Evolutionary conservation across 495 filamentous ascomycete genomes (phyloP).

Genomic region (Trypethelium eluteriae): DNA sequence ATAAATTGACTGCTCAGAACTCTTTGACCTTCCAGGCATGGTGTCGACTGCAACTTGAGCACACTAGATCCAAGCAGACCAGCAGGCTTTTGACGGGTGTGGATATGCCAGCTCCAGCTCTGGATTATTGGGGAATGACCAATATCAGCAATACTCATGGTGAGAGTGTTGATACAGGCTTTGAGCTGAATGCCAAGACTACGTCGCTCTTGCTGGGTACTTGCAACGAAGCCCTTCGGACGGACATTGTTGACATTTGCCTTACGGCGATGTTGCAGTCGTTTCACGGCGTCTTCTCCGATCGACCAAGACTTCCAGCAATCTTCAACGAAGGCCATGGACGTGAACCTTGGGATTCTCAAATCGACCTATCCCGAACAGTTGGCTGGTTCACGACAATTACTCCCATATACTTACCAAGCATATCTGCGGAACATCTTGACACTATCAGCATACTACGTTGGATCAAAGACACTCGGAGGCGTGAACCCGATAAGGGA

Average conservation of each 20-base stretch:
- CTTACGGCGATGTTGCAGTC: slow-evolving; percentile 32
- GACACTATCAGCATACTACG: slow-evolving; percentile 28
- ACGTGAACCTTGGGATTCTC: slow-evolving; percentile 28
- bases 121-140: slow-evolving; percentile 27
- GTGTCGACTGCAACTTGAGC: slow-evolving; percentile 20
- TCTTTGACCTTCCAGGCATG: slow-evolving; percentile 24
- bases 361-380: slow-evolving; percentile 30
- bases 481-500: slow-evolving; percentile 23
- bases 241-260: slow-evolving; percentile 31
- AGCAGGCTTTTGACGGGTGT: slow-evolving; percentile 15
- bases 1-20: slow-evolving; percentile 19
- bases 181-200: slow-evolving; percentile 20
- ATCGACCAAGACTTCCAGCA: slow-evolving; percentile 17
- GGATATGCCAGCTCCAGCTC: slow-evolving; percentile 16
- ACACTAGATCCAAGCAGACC: slow-evolving; percentile 16
- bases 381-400: slow-evolving; percentile 35
- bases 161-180: slow-evolving; percentile 23
- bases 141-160: slow-evolving; percentile 20
- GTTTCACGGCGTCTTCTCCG: slow-evolving; percentile 29
- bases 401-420: slow-evolving; percentile 26
- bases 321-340: slow-evolving; percentile 35
- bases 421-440: slow-evolving; percentile 18
- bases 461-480: slow-evolving; percentile 25
- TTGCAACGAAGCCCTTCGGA: slow-evolving; percentile 23
- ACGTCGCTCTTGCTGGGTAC: slow-evolving; percentile 20